A percentile compares a stretch with the other conserved stretches of the same genome.
Evolutionary conservation across 768 basidiomycete genomes (phyloP).

Genomic region (Panellus pusillus): DNA sequence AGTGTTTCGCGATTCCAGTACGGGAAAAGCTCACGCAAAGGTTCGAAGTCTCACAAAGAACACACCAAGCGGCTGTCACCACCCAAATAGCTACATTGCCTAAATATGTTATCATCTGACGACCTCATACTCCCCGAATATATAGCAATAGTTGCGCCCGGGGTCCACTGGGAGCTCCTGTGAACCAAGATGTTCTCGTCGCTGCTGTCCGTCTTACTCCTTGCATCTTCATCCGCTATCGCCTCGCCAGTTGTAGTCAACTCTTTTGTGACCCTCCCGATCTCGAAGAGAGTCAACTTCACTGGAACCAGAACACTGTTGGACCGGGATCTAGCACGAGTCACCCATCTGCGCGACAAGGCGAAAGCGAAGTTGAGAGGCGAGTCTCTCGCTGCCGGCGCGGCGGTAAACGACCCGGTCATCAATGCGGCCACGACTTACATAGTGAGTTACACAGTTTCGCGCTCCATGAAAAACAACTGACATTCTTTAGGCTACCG

Average conservation of each 20-base stretch:
- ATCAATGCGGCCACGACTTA: conserved; percentile 3
- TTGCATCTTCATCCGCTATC: not conserved
- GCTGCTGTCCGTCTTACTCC: not conserved
- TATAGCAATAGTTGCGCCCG: too few relatives aligned
- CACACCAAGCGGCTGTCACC: too few relatives aligned
- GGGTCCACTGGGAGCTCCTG: too few relatives aligned
- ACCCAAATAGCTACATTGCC: too few relatives aligned
- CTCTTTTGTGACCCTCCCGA: conserved; percentile 4
- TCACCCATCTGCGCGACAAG: not conserved
- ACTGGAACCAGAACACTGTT: not conserved
- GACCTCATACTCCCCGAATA: too few relatives aligned
- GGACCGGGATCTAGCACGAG: not conserved
- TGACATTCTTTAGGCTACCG: not conserved
- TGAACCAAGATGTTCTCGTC: not conserved
- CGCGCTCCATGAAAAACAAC: not conserved
- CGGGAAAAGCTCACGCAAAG: too few relatives aligned
- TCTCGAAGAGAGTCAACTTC: conserved; percentile 3
- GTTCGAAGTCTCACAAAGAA: too few relatives aligned
- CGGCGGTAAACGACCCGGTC: not conserved
- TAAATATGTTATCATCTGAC: too few relatives aligned
- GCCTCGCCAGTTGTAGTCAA: not conserved
- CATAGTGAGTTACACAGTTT: not conserved
- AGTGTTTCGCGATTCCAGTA: too few relatives aligned
- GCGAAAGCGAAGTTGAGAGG: not conserved
- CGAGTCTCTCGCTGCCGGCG: not conserved